Conservation (phyloP, 768 basidiomycete genomes). For the Psilocybe azurescens region DNA sequence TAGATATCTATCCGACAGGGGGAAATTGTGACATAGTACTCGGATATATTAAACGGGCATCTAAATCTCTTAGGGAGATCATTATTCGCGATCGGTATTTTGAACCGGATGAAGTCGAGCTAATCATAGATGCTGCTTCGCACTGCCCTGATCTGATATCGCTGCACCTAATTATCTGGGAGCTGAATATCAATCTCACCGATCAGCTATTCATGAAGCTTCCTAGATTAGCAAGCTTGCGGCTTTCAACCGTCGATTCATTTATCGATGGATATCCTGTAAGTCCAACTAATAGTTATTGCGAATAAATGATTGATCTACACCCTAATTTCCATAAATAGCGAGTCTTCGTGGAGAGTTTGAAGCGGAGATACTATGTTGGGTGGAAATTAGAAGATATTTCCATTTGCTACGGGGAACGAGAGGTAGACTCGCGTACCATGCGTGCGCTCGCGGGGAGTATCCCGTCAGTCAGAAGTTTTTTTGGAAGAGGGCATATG, state of each 20-base stretch:
- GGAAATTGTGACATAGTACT: constrained; percentile 39
- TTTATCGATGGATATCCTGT: constrained; percentile 13
- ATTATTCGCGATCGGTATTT: constrained; percentile 47
- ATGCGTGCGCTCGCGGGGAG: constrained; percentile 34
- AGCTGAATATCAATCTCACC: constrained; percentile 35
- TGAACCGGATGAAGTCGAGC: constrained; percentile 33
- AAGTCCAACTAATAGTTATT: background rate
- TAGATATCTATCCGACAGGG: constrained; percentile 47
- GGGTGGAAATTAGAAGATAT: constrained; percentile 42
- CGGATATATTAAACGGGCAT: constrained; percentile 34
- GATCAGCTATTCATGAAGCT: constrained; percentile 35
- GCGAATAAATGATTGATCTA: background rate
- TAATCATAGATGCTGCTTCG: constrained; percentile 29
- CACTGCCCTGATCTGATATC: constrained; percentile 27
- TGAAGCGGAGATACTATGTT: constrained; percentile 30
- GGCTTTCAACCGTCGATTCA: constrained; percentile 34
- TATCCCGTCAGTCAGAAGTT: constrained; percentile 40
- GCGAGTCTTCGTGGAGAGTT: constrained; percentile 26
- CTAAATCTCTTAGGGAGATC: constrained; percentile 35
- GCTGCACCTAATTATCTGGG: constrained; percentile 39
- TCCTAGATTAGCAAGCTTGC: constrained; percentile 33
- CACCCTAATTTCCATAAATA: constrained; percentile 11
- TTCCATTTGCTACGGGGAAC: constrained; percentile 30
- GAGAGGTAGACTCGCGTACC: constrained; percentile 31
- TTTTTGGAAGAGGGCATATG: constrained; percentile 29